phyloP scores from a whole-genome alignment of 805 yeast species.

The Yarrowia osloensis region DNA sequence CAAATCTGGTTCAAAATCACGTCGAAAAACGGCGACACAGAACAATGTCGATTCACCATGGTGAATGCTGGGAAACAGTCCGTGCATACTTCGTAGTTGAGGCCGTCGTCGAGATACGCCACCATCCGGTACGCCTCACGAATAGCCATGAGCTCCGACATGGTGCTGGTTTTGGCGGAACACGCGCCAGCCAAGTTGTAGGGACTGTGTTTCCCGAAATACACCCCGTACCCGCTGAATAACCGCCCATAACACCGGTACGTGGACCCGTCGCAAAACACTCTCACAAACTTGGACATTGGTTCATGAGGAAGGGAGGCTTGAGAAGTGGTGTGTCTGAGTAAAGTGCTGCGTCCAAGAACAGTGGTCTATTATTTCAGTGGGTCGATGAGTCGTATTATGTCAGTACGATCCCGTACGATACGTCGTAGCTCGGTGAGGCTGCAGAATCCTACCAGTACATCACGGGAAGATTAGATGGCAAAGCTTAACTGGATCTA shows the following conservation, averaged over 20 bases:
- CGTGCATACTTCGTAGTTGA: neutral
- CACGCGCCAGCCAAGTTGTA: neutral
- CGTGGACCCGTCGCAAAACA: slow-evolving; percentile 10
- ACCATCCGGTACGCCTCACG: neutral
- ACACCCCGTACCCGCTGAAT: neutral
- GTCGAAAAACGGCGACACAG: neutral
- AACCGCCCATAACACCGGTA: neutral
- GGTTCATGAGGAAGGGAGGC: too few relatives aligned
- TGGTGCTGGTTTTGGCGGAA: neutral
- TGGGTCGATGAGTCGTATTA: too few relatives aligned
- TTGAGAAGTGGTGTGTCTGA: too few relatives aligned
- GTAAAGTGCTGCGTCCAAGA: too few relatives aligned
- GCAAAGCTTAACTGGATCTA: neutral
- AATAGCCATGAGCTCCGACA: neutral
- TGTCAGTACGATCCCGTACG: too few relatives aligned
- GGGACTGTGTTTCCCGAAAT: neutral
- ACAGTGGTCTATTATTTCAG: too few relatives aligned
- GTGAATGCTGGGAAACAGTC: neutral
- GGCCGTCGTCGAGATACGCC: neutral
- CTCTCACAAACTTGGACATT: neutral
- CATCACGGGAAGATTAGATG: too few relatives aligned
- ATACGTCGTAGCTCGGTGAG: too few relatives aligned
- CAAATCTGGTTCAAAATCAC: neutral
- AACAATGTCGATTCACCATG: neutral
- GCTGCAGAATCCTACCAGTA: too few relatives aligned